Evolutionary conservation across 2,329 filamentous ascomycete genomes (phyloP).

Genomic region (Hymenotorrendiella dingleyae): DNA sequence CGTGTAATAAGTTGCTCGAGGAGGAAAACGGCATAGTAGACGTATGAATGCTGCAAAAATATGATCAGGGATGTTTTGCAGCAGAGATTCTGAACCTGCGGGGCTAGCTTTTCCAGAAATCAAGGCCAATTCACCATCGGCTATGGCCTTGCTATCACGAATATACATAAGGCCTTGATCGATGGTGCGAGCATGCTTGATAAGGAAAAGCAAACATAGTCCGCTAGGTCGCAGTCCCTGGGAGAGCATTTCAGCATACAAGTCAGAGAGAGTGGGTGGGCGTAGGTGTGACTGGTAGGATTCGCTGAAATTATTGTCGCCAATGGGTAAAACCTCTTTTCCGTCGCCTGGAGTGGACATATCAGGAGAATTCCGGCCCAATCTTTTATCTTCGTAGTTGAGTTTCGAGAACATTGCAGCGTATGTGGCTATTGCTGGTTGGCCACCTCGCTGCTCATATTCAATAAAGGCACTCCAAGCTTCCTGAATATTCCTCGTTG

Average conservation of each 20-base stretch:
- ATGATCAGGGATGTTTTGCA: conserved; percentile 22
- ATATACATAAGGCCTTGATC: conserved; percentile 45
- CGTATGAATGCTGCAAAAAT: conserved; percentile 46
- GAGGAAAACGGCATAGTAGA: conserved; percentile 41
- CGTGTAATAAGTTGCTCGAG: neutral
- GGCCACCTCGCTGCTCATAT: conserved; percentile 31
- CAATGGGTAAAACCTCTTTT: conserved; percentile 47
- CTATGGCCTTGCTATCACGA: conserved; percentile 34
- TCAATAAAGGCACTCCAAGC: conserved; percentile 45
- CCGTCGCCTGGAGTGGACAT: conserved; percentile 56
- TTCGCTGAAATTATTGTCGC: conserved; percentile 54
- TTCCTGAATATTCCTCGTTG: conserved; percentile 55
- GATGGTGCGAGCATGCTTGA: conserved; percentile 46
- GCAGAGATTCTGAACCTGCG: conserved; percentile 4
- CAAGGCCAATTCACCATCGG: conserved; percentile 14
- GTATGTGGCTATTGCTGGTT: conserved; percentile 43
- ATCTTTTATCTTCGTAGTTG: conserved; percentile 30
- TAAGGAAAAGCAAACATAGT: conserved; percentile 47
- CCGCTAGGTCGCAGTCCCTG: conserved; percentile 43
- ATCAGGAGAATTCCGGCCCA: conserved; percentile 16
- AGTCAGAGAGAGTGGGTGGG: conserved; percentile 51
- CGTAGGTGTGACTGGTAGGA: conserved; percentile 57
- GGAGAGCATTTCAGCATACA: conserved; percentile 54
- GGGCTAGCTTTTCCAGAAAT: conserved; percentile 7
- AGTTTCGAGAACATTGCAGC: conserved; percentile 57